These are phyloP conservation scores for Phragmites australis DNA, from an alignment of 176 grass and related monocot species.

Conservation along the genomic window DNA sequence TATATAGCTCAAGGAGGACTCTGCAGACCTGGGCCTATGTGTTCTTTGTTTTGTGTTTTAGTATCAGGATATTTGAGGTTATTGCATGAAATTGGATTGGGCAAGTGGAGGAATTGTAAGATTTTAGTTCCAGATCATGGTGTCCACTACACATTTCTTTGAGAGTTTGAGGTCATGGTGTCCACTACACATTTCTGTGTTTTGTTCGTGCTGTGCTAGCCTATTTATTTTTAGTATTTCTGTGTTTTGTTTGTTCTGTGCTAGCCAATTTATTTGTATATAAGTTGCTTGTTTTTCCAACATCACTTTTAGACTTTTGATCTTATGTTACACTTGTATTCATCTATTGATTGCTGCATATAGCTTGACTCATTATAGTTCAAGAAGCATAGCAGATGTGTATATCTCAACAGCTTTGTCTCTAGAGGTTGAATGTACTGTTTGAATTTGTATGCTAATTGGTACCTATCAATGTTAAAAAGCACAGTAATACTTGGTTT, in stretches of 20 bases:
- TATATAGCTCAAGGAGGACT: neutral
- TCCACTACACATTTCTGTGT: neutral
- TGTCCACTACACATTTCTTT: no score
- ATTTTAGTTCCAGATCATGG: neutral
- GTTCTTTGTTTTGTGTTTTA: neutral
- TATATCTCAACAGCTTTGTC: neutral
- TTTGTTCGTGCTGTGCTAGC: no score
- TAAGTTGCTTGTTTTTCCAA: neutral
- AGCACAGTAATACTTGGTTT: neutral
- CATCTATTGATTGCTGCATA: neutral
- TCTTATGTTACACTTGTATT: neutral
- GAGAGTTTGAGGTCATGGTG: no score
- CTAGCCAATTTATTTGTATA: neutral
- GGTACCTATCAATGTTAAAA: neutral
- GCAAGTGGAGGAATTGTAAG: neutral
- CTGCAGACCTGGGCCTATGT: neutral
- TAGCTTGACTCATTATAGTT: conserved; percentile 1
- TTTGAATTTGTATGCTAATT: conserved; percentile 5
- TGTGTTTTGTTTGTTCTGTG: neutral
- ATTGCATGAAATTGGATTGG: neutral
- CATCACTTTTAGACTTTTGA: neutral
- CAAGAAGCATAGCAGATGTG: neutral
- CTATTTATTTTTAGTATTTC: no score
- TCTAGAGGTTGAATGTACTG: neutral
- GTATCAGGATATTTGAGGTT: neutral